Percentiles rank a stretch among this genome's conserved stretches.
Evolutionary conservation across 495 filamentous ascomycete species (phyloP).

Genomic region (Elasticomyces elasticus): DNA sequence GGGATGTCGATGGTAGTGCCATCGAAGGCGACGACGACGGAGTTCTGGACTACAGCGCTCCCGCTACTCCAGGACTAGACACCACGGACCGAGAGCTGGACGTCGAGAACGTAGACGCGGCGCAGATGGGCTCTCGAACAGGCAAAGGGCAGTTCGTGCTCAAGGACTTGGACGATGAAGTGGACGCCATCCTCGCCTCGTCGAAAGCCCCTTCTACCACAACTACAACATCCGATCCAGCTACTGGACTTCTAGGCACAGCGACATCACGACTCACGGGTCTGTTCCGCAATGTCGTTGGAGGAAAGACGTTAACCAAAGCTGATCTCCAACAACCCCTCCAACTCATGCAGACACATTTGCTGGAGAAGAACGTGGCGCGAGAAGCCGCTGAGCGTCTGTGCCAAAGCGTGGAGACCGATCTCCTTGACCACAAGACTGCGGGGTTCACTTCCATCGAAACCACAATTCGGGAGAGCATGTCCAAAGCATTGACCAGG

Average conservation of each 20-base stretch:
- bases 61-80: slow-evolving; percentile 40
- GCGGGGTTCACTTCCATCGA: slow-evolving; percentile 83
- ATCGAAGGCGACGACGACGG: slow-evolving; percentile 69
- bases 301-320: slow-evolving; percentile 82
- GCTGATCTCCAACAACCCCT: slow-evolving; percentile 81
- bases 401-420: slow-evolving; percentile 81
- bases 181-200: slow-evolving; percentile 73
- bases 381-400: slow-evolving; percentile 85
- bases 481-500: slow-evolving; percentile 82
- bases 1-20: slow-evolving; percentile 81
- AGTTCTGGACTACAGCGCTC: slow-evolving; percentile 75
- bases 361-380: slow-evolving; percentile 92
- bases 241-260: slow-evolving; percentile 58
- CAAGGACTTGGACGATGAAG: slow-evolving; percentile 85
- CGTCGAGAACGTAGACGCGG: slow-evolving; percentile 64
- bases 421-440: slow-evolving; percentile 84
- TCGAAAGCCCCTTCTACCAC: slow-evolving; percentile 37
- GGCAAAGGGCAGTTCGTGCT: slow-evolving; percentile 86
- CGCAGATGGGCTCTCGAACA: slow-evolving; percentile 73
- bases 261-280: slow-evolving; percentile 70
- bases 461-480: slow-evolving; percentile 66
- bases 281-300: slow-evolving; percentile 87
- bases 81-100: slow-evolving; percentile 38
- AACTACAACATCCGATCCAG: background rate
- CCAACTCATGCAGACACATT: slow-evolving; percentile 90